Conservation (phyloP, 495 filamentous ascomycete genomes). For the Hypomontagnella monticulosa region DNA sequence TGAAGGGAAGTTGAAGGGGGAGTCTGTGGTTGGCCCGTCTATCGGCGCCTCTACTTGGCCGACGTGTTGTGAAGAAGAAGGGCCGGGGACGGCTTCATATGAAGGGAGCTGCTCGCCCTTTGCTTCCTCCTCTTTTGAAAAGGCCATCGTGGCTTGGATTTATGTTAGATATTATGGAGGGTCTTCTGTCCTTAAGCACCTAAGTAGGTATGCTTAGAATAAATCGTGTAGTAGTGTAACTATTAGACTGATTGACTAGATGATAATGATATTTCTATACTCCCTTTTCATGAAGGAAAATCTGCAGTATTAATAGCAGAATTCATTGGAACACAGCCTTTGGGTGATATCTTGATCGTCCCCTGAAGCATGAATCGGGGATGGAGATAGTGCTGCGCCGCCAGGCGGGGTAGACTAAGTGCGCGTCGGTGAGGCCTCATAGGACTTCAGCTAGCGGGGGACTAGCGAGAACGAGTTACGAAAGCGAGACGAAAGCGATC, state of each 20-base stretch:
- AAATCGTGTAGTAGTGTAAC: background rate
- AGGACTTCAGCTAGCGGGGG: constrained; percentile 4
- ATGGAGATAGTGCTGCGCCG: constrained; percentile 10
- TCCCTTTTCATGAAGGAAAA: background rate
- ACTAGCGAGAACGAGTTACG: background rate
- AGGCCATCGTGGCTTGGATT: constrained; percentile 10
- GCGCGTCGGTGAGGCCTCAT: background rate
- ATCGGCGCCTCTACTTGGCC: background rate
- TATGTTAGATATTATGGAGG: too few species aligned
- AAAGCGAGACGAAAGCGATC: constrained; percentile 14
- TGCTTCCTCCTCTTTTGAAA: constrained; percentile 29
- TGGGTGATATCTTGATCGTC: too few species aligned
- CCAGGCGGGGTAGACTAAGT: background rate
- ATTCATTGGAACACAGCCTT: background rate
- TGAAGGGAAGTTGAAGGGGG: constrained; percentile 47
- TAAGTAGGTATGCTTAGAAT: background rate
- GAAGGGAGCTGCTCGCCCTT: constrained; percentile 22
- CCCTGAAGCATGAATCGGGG: background rate
- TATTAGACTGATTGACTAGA: background rate
- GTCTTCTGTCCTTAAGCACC: too few species aligned
- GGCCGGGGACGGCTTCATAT: constrained; percentile 18
- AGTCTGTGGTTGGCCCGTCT: constrained; percentile 28
- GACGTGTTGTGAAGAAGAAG: constrained; percentile 3
- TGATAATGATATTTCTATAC: background rate
- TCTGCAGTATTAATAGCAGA: constrained; percentile 11